Percentiles rank a stretch among this genome's conserved stretches.
phyloP scores from a whole-genome alignment of 805 yeast species.

The Starmerella riodocensis region DNA sequence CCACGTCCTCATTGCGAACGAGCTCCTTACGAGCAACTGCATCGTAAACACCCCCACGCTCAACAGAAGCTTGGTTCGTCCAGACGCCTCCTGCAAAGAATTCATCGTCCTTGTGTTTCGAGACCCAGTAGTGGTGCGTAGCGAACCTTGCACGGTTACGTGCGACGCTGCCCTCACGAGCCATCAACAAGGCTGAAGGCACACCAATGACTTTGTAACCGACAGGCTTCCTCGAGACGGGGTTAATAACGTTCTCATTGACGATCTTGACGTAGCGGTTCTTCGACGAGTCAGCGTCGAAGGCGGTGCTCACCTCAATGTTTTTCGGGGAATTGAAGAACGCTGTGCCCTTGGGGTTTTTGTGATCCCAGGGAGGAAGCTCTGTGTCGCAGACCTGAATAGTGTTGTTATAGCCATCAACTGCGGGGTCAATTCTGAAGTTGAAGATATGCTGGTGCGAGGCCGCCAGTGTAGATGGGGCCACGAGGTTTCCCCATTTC shows the following conservation, averaged over 20 bases:
- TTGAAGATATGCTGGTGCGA: conserved; percentile 73
- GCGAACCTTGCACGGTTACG: conserved; percentile 61
- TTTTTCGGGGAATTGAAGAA: conserved; percentile 47
- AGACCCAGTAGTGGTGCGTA: conserved; percentile 69
- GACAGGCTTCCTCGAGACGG: conserved; percentile 55
- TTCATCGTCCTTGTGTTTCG: conserved; percentile 59
- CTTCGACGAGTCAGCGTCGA: conserved; percentile 63
- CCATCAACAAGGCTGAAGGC: conserved; percentile 63
- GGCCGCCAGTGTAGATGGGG: conserved; percentile 70
- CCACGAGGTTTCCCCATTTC: conserved; percentile 62
- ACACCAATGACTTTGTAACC: conserved; percentile 64
- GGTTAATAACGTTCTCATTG: conserved; percentile 59
- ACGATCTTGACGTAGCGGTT: conserved; percentile 62
- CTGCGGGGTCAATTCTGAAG: conserved; percentile 67
- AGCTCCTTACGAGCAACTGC: conserved; percentile 37
- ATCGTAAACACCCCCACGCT: conserved; percentile 32
- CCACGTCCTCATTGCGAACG: conserved; percentile 52
- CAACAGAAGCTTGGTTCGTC: conserved; percentile 67
- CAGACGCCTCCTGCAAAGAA: conserved; percentile 73
- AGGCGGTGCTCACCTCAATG: conserved; percentile 55
- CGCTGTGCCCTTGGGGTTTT: conserved; percentile 60
- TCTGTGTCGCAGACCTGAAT: conserved; percentile 59
- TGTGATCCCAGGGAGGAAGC: conserved; percentile 42
- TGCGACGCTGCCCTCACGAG: conserved; percentile 49
- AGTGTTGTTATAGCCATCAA: conserved; percentile 68